Base-by-base conservation (phyloP, 805 yeast genomes). In the Metschnikowia reukaufii region DNA sequence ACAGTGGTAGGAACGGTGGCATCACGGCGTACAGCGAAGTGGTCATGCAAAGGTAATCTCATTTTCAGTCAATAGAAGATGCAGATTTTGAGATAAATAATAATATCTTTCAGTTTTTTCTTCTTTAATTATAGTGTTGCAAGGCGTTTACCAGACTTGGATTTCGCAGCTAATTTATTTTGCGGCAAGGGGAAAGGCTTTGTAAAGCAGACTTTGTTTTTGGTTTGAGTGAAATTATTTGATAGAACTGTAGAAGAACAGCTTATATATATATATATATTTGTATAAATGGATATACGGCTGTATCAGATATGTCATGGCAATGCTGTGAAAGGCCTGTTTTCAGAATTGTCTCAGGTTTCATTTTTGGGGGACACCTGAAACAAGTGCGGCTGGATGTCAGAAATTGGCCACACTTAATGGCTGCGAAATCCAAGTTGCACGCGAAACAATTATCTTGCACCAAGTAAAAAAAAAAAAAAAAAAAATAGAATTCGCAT, bases 1-100 rank as follows among this genome's bases (percentile, higher is more conserved):
- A 44, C 47, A 1, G 47, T 36, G 9, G 47, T 44, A 16, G 47
- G 47, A n/a, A 37, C 42, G 9, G 47, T 38, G 15, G 31, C 47
- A 36, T 44, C 47, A 18, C 47, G 34, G 13, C 43, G 39, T 6
- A 31, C 43, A 18, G 33, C 27, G 12, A 38, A 10, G 21, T 36
- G 23, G 6, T 25, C 17, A 6, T 27, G 39, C 8, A 6, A n/a
- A 2, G 34, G 39, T 9, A 42, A 17, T 13, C 21, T 35, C 45
- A 42, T 42, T 34, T 8, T 36, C n/a, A n/a, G n/a, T n/a, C n/a
- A n/a, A n/a, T n/a, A n/a, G n/a, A n/a, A n/a, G n/a, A n/a, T n/a
- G n/a, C n/a, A n/a, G n/a, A n/a, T n/a, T 23, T 20, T 23, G 4
- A 20, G 7, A 2, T 23, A 19, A 36, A 8, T 6, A 21, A 13